phyloP scores from a whole-genome alignment of 805 yeast genomes.

The Ogataea haglerorum region DNA sequence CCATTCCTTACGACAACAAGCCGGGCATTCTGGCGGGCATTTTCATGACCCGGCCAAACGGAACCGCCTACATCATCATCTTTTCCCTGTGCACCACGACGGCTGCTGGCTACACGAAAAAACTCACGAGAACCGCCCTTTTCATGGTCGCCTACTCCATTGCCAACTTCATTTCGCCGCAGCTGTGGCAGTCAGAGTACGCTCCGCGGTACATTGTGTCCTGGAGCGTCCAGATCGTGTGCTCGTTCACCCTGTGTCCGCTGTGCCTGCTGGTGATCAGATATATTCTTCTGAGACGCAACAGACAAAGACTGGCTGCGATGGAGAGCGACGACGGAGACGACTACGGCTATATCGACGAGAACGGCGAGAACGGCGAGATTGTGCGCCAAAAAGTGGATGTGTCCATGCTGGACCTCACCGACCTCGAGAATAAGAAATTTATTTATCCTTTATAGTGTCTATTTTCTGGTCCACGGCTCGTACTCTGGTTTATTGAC shows the following conservation, averaged over 20 bases:
- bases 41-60: conserved; percentile 11
- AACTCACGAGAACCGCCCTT: conserved; percentile 45
- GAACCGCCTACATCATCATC: conserved; percentile 29
- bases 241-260: conserved; percentile 48
- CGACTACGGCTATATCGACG: conserved; percentile 21
- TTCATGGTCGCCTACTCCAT: conserved; percentile 46
- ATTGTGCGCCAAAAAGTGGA: conserved; percentile 33
- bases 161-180: conserved; percentile 54
- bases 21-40: conserved; percentile 7
- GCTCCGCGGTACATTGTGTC: conserved; percentile 48
- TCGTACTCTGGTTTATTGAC: conserved; percentile 23
- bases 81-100: conserved; percentile 28
- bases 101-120: conserved; percentile 50
- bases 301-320: conserved; percentile 32
- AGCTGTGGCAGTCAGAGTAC: conserved; percentile 46
- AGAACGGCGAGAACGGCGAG: conserved; percentile 6
- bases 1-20: conserved; percentile 3
- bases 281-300: conserved; percentile 43
- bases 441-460: conserved; percentile 46
- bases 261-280: conserved; percentile 40
- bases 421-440: conserved; percentile 49
- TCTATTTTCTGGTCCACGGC: neutral
- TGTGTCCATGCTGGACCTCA: conserved; percentile 47
- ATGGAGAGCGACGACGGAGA: conserved; percentile 17
- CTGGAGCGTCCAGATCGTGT: conserved; percentile 55